phyloP scores from a whole-genome alignment of 2,329 filamentous ascomycete species.

The Trichoderma aggressivum region DNA sequence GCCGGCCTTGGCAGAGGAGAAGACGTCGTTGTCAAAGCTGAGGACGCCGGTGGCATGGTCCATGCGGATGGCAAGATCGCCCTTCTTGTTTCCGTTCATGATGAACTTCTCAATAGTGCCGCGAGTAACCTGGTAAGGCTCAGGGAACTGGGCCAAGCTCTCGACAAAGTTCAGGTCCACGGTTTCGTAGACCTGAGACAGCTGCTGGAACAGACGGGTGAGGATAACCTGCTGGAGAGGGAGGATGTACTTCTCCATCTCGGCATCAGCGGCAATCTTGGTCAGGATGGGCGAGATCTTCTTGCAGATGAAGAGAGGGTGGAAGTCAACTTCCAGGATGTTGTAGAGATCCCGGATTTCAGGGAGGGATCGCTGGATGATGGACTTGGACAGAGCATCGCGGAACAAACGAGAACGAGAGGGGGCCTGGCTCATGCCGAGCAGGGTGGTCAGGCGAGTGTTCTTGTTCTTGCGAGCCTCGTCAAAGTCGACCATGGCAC shows the following conservation, averaged over 20 bases:
- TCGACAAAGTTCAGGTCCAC: constrained; percentile 93
- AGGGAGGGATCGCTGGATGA: constrained; percentile 85
- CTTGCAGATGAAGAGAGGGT: constrained; percentile 96
- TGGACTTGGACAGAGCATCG: constrained; percentile 90
- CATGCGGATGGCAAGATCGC: constrained; percentile 91
- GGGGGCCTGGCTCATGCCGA: constrained; percentile 87
- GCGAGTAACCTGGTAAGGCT: constrained; percentile 88
- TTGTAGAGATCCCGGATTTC: constrained; percentile 98
- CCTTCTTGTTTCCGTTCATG: constrained; percentile 99
- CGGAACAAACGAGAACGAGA: constrained; percentile 91
- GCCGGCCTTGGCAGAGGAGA: constrained; percentile 91
- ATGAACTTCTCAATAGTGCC: constrained; percentile 99
- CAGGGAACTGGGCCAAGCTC: constrained; percentile 90
- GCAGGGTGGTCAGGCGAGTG: constrained; percentile 88
- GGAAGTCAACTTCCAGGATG: constrained; percentile 98
- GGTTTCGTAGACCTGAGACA: constrained; percentile 98
- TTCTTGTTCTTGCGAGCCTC: constrained; percentile 99
- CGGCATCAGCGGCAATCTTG: constrained; percentile 87
- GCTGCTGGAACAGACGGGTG: constrained; percentile 95
- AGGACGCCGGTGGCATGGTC: constrained; percentile 93
- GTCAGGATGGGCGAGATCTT: constrained; percentile 96
- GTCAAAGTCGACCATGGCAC: constrained; percentile 93
- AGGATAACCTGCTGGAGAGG: constrained; percentile 98
- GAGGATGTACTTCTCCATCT: constrained; percentile 95
- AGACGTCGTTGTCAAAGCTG: constrained; percentile 97